Evolutionary conservation across 495 filamentous ascomycete species (phyloP).

Genomic region (Parathielavia hyrcaniae): DNA sequence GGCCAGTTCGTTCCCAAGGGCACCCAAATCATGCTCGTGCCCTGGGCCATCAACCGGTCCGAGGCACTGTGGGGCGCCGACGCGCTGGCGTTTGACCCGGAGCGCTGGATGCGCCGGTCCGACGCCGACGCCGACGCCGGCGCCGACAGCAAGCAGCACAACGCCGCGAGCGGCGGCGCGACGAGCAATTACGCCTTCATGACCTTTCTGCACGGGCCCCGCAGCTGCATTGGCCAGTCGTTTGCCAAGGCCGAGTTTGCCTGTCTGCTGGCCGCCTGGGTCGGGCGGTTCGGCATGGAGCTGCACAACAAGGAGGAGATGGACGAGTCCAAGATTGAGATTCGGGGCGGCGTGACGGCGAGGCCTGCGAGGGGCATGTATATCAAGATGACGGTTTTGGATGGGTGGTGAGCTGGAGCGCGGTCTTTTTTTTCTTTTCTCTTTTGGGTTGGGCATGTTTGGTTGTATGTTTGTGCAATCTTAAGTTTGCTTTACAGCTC

Average conservation of each 20-base stretch:
- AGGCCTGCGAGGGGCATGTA: slow-evolving; percentile 60
- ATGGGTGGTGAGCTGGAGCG: slow-evolving; percentile 50
- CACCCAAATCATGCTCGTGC: slow-evolving; percentile 48
- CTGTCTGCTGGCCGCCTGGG: slow-evolving; percentile 66
- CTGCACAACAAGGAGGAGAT: slow-evolving; percentile 50
- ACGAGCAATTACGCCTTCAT: slow-evolving; percentile 54
- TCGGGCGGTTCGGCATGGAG: slow-evolving; percentile 66
- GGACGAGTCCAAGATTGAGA: slow-evolving; percentile 51
- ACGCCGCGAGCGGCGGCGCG: slow-evolving; percentile 44
- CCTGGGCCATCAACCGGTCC: slow-evolving; percentile 57
- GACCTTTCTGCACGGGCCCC: slow-evolving; percentile 56
- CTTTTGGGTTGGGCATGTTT: too few species aligned
- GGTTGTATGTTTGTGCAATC: too few species aligned
- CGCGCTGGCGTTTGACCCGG: slow-evolving; percentile 53
- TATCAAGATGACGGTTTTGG: slow-evolving; percentile 52
- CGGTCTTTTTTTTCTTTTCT: too few species aligned
- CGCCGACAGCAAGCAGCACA: slow-evolving; percentile 20
- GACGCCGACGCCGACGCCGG: too few species aligned
- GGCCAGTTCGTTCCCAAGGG: slow-evolving; percentile 50
- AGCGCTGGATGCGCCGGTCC: slow-evolving; percentile 50
- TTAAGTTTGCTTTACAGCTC: too few species aligned
- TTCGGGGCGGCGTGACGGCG: slow-evolving; percentile 56
- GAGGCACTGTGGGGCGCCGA: slow-evolving; percentile 53
- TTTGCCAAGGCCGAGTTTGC: slow-evolving; percentile 85
- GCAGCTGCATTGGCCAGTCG: slow-evolving; percentile 57